Base-by-base conservation (phyloP, 2,329 filamentous ascomycete species). In the Fusarium sp. region DNA sequence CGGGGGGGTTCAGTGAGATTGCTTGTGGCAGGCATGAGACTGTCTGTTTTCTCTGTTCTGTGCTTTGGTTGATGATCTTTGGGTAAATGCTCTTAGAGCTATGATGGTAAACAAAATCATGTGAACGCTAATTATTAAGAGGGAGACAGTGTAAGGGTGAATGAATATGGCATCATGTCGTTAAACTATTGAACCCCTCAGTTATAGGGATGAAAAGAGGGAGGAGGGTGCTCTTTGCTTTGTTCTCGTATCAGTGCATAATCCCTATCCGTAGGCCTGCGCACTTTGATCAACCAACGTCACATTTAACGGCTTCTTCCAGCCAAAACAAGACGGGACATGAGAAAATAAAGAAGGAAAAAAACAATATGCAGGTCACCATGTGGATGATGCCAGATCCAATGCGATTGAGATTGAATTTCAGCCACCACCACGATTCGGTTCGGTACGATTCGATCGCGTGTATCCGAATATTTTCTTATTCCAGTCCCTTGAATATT, bases 301-400 rank as follows among this genome's bases (percentile, higher is more conserved):
- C 50, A 53, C 66, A 57, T 45, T 67, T 51, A 46, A 68, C 43
- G 53, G 49, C 65, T 46, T 55, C 27, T 58, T 46, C 55, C 50
- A 59, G 54, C 34, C 37, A 46, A 49, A 47, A 55, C 47, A 59
- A 6, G 34, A 51, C 25, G 11, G 11, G 28, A 28, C 28, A 23
- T 16, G 32, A 46, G 48, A 53, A 23, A 28, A 28, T 16, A 45
- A 41, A 46, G 18, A 40, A 18, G 48, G 21, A 6, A 30, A 49
- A 46, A 59, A 23, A 21, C 27, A 43, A n/a, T 46, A 66, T 66
- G 67, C 68, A 71, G 45, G 66, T 62, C 63, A 65, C 78, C 72
- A 81, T 82, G 80, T 81, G 80, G 27, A 63, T 47, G 51, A 63
- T 53, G 41, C 27, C 21, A 45, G 32, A 55, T 28, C 27, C 27